These are phyloP conservation scores for Blastobotrys muscicola DNA, from an alignment of 805 yeast species.

Conservation along the genomic window DNA sequence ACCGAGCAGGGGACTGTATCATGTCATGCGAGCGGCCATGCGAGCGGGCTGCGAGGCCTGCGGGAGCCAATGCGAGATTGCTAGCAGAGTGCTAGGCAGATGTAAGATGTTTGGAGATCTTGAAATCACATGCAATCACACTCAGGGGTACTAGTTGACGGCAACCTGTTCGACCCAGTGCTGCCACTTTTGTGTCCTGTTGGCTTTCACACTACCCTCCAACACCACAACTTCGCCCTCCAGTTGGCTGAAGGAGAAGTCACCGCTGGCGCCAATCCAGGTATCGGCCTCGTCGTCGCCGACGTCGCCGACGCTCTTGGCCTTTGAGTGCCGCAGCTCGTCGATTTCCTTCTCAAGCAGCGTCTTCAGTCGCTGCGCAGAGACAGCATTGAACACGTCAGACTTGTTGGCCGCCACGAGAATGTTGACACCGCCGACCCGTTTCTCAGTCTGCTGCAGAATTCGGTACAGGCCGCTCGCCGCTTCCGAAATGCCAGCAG, in stretches of 20 bases:
- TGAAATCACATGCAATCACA: no score
- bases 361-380: slow-evolving; percentile 48
- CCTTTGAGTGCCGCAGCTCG: slow-evolving; percentile 40
- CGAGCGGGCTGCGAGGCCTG: no score
- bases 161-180: slow-evolving; percentile 74
- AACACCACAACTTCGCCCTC: slow-evolving; percentile 56
- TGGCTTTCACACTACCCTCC: slow-evolving; percentile 62
- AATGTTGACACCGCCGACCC: slow-evolving; percentile 62
- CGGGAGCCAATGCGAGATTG: no score
- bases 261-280: slow-evolving; percentile 31
- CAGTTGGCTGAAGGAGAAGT: slow-evolving; percentile 55
- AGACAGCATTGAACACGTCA: slow-evolving; percentile 77
- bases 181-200: slow-evolving; percentile 50
- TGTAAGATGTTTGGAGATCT: no score
- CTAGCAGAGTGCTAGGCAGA: no score
- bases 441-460: slow-evolving; percentile 51
- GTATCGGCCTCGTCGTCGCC: slow-evolving; percentile 38
- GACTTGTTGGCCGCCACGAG: slow-evolving; percentile 76
- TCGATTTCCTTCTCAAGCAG: slow-evolving; percentile 58
- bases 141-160: slow-evolving; percentile 33
- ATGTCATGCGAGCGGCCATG: no score
- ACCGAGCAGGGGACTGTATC: no score
- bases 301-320: slow-evolving; percentile 38
- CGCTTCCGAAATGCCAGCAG: slow-evolving; percentile 40
- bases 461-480: slow-evolving; percentile 53